A percentile compares a stretch with the other conserved stretches of the same genome.
These are phyloP conservation scores for Talaromyces wortmannii DNA, from an alignment of 495 filamentous ascomycete genomes.

Conservation along the genomic window DNA sequence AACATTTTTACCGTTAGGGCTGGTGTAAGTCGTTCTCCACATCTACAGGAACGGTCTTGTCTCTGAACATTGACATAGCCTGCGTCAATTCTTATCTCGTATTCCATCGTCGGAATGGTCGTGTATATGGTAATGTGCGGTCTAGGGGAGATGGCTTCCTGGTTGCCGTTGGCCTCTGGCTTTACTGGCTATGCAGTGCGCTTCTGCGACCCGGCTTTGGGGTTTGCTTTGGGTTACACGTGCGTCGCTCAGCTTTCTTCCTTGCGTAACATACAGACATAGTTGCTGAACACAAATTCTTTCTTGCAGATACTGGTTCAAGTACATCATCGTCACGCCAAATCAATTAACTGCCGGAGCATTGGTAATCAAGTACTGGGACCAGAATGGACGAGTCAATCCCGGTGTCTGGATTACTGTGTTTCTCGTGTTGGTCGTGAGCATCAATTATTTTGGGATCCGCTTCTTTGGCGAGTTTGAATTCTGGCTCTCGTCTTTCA, in stretches of 20 bases:
- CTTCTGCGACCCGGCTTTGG: slow-evolving; percentile 59
- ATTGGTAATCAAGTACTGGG: slow-evolving; percentile 73
- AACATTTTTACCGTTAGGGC: slow-evolving; percentile 15
- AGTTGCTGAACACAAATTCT: not conserved
- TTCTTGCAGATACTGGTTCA: slow-evolving; percentile 44
- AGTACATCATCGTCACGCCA: slow-evolving; percentile 69
- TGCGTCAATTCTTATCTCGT: slow-evolving; percentile 65
- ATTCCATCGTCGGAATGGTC: slow-evolving; percentile 51
- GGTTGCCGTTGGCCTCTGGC: slow-evolving; percentile 53
- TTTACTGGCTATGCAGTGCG: slow-evolving; percentile 57
- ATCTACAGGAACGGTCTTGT: not conserved
- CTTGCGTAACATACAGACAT: not conserved
- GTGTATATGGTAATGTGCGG: slow-evolving; percentile 61
- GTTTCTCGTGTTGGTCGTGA: slow-evolving; percentile 43
- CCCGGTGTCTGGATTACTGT: slow-evolving; percentile 49
- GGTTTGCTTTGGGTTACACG: slow-evolving; percentile 62
- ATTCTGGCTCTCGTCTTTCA: slow-evolving; percentile 50
- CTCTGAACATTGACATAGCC: slow-evolving; percentile 45
- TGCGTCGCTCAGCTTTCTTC: slow-evolving; percentile 10
- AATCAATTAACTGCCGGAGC: slow-evolving; percentile 78
- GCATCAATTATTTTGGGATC: slow-evolving; percentile 53
- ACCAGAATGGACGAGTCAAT: slow-evolving; percentile 28
- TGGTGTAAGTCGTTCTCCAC: slow-evolving; percentile 21
- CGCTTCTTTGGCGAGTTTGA: slow-evolving; percentile 42
- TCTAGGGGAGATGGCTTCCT: slow-evolving; percentile 64